Base-by-base conservation (phyloP, 2,329 filamentous ascomycete genomes). In the Fusarium mexicanum region DNA sequence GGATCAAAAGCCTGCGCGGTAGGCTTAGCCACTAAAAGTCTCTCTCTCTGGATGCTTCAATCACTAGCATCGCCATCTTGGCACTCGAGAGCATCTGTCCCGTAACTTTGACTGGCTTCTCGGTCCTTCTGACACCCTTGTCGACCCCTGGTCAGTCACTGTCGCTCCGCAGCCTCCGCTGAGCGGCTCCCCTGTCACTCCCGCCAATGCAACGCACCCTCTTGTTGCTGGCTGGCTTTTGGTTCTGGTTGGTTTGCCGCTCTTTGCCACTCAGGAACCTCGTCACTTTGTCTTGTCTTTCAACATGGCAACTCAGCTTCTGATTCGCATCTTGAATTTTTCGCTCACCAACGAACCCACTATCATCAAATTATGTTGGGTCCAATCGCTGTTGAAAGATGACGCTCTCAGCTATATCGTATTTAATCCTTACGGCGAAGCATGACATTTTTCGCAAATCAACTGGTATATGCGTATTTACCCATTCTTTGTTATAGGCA, bases 91-190 rank as follows among this genome's bases (percentile, higher is more conserved):
- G 65, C 72, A 68, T 63, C 64, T 63, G 55, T 62, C 61, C 65
- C 53, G 41, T 58, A 54, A 43, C 37, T 76, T 50, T 79, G 71
- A 80, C 71, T 80, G 79, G 79, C 68, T 66, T 79, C 59, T 78
- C 75, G 76, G 71, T 47, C 76, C 71, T 77, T 78, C 75, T 75
- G 46, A 51, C 61, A 51, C 67, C 69, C 47, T 58, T 33, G 72
- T 50, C 67, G 35, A 31, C 51, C 47, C 75, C 72, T 64, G 22
- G 54, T 74, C 50, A 55, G 59, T 74, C 74, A 72, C 71, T 37
- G 51, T 68, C 47, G 46, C 65, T 57, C 41, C 51, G 40, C 41
- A 63, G 46, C 41, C 65, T 57, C 41, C 51, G 40, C 44, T 64
- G 50, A 57, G 60, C 67, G 60, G 60, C 33, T 61, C 62, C 72